These are phyloP conservation scores for Torrubiella hemipterigena DNA, from an alignment of 2,329 filamentous ascomycete genomes.

Conservation along the genomic window DNA sequence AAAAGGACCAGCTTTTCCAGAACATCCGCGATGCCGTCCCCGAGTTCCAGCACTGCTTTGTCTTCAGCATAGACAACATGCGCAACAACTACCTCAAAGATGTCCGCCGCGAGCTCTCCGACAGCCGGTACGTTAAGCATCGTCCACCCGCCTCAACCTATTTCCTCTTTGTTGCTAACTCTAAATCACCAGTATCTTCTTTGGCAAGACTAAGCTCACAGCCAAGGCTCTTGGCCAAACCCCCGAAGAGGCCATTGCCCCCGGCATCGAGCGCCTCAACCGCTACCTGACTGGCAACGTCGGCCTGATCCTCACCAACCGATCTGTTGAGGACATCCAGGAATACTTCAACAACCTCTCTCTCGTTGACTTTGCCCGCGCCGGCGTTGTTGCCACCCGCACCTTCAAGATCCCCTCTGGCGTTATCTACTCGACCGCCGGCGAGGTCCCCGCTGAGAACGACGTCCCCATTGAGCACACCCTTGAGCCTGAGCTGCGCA, in stretches of 20 bases:
- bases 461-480: constrained; percentile 82
- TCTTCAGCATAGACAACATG: constrained; percentile 94
- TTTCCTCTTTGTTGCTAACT: not conserved
- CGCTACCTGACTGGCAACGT: constrained; percentile 68
- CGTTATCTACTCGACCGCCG: constrained; percentile 67
- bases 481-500: constrained; percentile 80
- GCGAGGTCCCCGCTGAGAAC: constrained; percentile 66
- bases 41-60: constrained; percentile 81
- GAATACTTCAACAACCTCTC: constrained; percentile 61
- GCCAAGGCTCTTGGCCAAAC: constrained; percentile 78
- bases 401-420: constrained; percentile 73
- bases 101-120: constrained; percentile 70
- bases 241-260: constrained; percentile 66
- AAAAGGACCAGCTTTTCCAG: constrained; percentile 79
- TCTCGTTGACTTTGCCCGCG: constrained; percentile 82
- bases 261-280: constrained; percentile 60
- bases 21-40: constrained; percentile 78
- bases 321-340: constrained; percentile 52
- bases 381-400: constrained; percentile 63
- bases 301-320: constrained; percentile 82
- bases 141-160: constrained; percentile 2
- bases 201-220: constrained; percentile 99
- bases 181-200: constrained; percentile 63
- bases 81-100: constrained; percentile 93
- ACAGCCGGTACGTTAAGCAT: constrained; percentile 56